A percentile compares a stretch with the other conserved stretches of the same genome.
Evolutionary conservation across 768 basidiomycete genomes (phyloP).

Genomic region (Lentinus brumalis): DNA sequence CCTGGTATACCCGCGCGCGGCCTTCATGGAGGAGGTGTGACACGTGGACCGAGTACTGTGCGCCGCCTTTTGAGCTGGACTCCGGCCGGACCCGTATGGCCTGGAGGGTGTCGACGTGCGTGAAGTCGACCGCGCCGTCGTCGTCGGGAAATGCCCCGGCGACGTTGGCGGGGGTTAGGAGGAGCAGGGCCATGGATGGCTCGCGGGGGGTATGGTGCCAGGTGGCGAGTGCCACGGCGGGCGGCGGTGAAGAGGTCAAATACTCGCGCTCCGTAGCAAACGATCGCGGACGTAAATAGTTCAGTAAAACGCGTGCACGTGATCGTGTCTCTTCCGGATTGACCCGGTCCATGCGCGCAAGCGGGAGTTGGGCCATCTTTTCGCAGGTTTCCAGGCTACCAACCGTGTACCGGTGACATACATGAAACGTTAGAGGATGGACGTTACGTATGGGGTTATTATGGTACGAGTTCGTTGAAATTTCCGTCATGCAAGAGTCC

Average conservation of each 20-base stretch:
- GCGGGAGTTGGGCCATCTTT: background rate
- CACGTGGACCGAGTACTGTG: constrained; percentile 1
- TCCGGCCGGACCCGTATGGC: background rate
- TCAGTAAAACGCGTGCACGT: background rate
- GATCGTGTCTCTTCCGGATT: constrained; percentile 3
- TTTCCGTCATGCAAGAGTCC: no score
- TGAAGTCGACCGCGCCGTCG: constrained; percentile 1
- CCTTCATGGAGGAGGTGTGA: background rate
- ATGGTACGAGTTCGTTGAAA: no score
- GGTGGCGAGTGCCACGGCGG: constrained; percentile 1
- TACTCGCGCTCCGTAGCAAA: background rate
- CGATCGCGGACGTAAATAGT: background rate
- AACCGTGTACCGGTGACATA: background rate
- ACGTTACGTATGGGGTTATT: no score
- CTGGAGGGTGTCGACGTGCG: background rate
- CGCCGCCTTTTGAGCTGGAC: background rate
- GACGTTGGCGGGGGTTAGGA: background rate
- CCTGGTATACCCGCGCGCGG: background rate
- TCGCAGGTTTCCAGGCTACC: background rate
- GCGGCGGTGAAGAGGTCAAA: background rate
- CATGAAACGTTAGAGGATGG: no score
- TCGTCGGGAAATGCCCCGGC: background rate
- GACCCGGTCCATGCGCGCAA: background rate
- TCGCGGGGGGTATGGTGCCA: background rate
- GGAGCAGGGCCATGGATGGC: background rate